Base-by-base conservation (phyloP, 805 yeast species). In the Yamadazyma takamatsuzukensis region DNA sequence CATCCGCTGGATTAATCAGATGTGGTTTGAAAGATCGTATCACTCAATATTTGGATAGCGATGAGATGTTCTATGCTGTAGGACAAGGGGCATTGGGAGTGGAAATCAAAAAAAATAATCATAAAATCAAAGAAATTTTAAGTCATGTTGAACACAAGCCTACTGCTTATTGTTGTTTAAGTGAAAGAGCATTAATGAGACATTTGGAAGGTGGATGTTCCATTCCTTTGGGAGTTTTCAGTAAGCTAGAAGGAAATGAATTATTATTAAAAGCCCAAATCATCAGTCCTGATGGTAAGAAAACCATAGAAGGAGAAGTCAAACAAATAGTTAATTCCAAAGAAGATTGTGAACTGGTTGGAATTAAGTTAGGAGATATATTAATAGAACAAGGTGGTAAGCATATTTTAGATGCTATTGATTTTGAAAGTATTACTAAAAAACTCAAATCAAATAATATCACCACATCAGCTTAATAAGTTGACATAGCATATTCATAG, bases 61-160 rank as follows among this genome's bases (percentile, higher is more conserved):
- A 85, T 21, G 84, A 81, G 34, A 85, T 90, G 95, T 83, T 79
- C 54, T 85, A 90, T 54, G 96, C 98, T 1, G 96, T 93, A 28
- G 98, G 98, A n/a, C 98, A 93, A 64, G 98, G 98, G 43, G 97
- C 97, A 0, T 61, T 93, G 27, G 98, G 97, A 13, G 66, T 93
- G 17, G 98, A 93, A 62, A 85, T 90, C 45, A 74, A 94, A 48
- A 72, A 72, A 37, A 74, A 71, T 38, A 96, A 93, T 56, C 50
- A 57, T 5, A 62, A 66, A 30, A 74, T 84, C 59, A 64, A 64
- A 45, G 58, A 70, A 34, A 68, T 89, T 13, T 73, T 94, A 46
- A 57, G 70, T 12, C 68, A 74, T 36, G 76, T 90, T 40, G 80
- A 80, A 46, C 80, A 88, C 55, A 56, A 63, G 26, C 70, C 76